Evolutionary conservation across 2,329 filamentous ascomycete species (phyloP), one percentile per base, ranked within the genome.

Genomic region (Paraphaeosphaeria sporulosa): DNA sequence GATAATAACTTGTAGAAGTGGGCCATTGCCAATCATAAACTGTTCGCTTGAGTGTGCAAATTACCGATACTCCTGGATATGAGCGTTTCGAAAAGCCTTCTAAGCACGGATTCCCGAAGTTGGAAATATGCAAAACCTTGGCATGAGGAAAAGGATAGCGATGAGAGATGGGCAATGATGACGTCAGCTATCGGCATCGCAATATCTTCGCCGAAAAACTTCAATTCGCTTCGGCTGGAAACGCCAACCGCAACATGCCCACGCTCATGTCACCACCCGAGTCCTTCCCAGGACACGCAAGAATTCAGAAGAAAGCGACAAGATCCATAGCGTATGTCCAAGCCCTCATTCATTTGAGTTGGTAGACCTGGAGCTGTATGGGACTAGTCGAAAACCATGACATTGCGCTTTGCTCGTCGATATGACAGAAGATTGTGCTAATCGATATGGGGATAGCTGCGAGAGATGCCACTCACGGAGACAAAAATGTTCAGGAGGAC

Each of bases 401-500:
- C n/a, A 32, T 2, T 19, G 25, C 4, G 17, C 30, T 2, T 34
- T 49, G 13, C 30, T 32, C 30, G 17, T 49, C 6, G 3, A n/a
- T 7, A n/a, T 19, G 13, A 30, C 30, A 32, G 30, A 32, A 6
- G 30, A 32, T 32, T 32, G 30, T 34, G 30, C 8, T 49, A n/a
- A 49, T 12, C 34, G 8, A 19, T 36, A 21, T 49, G 27, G 10
- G 2, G 12, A 40, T 23, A 51, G 48, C 15, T 52, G 50, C 36
- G 36, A 52, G 36, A 42, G 50, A 43, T 52, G 50, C n/a, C 50
- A 52, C n/a, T 52, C 50, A 52, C 50, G 50, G 21, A 40, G 38
- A 21, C 36, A 42, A 17, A 52, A 52, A 52, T 52, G 50, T 21
- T 52, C 50, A 3, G 50, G 50, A 30, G 50, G 50, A 12, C 36